Base-by-base conservation (phyloP, 306 rosid species). In the Mucuna pruriens region DNA sequence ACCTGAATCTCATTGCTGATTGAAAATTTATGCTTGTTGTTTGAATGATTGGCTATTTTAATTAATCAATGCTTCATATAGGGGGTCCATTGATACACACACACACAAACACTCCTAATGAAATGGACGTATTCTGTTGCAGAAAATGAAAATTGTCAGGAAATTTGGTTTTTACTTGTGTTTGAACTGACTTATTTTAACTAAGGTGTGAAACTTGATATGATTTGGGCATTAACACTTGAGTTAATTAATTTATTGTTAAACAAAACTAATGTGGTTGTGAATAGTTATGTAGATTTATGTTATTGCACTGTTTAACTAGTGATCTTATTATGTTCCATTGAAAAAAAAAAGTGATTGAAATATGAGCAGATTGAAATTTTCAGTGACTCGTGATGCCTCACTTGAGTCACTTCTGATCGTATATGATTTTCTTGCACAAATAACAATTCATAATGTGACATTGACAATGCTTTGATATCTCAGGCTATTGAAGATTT, bases 401-500 rank as follows among this genome's bases (percentile, higher is more conserved):
- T 65, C 38, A 29, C 22, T 34, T 89, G 16, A 39, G 15, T 55
- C 39, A 26, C 39, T 25, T 16, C 52, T 54, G 9, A 52, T 63
- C 46, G 20, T 63, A 76, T 76, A 69, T 65, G 20, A 38, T 89
- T 77, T 71, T 75, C 49, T 82, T 80, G 20, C 75, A 57, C 68
- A 83, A 51, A 73, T 63, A 58, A 36, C 74, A 78, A 48, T 57
- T 36, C 16, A 22, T 75, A 52, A 29, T 74, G 39, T 83, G 82
- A 74, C 74, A 8, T 25, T 82, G 25, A 62, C 11, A 29, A 31
- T 29, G 46, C 46, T 74, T 51, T 38, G 75, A 81, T 82, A 48
- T 78, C 90, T 62, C 44, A 94, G 98, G 98, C 97, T 62, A 92
- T 92, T 87, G 92, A 85, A 86, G 98, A 94, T 86, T 85, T 94